Base-by-base conservation (phyloP, 2,329 filamentous ascomycete species). In the Pseudogymnoascus sp. region DNA sequence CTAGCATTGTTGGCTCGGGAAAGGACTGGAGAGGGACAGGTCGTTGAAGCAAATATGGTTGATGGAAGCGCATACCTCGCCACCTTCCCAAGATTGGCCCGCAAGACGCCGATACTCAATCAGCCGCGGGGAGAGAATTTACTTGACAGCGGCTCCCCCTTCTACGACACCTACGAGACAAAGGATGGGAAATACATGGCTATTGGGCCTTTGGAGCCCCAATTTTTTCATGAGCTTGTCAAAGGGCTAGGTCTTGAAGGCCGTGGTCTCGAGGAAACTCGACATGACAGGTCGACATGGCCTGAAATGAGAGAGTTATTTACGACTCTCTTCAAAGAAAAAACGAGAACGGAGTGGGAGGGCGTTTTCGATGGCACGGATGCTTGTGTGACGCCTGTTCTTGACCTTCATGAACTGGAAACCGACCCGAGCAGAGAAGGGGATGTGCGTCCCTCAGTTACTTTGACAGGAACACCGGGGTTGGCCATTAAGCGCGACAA, bases 11-110 rank as follows among this genome's bases (percentile, higher is more conserved):
- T 95, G 8, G 81, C 85, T 12, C 79, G 91, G 35, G 77, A 80
- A 59, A 77, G 74, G 45, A 86, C 80, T 0, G 91, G 91, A 0
- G 77, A 76, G 2, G 93, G 93, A 0, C 93, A 97, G 76, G 87
- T 97, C 11, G 92, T 97, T 7, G 91, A 97, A 76, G 91, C 90
- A 14, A 97, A 96, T 74, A 97, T 97, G 93, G 93, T 97, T 11
- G 93, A 97, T 76, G 93, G 93, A 7, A 84, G 83, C 21, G 83
- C 86, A 37, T 93, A 93, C 74, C 77, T 97, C 26, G 87, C 88
- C 1, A 88, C 86, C 0, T 93, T 93, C 76, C 87, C 90, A 60
- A 81, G 93, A 35, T 78, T 95, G 65, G 79, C 80, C 29, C 78
- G 81, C 65, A 86, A 87, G 71, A 86, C 79, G 6, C 80, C 83